A percentile compares a stretch with the other conserved stretches of the same genome.
Conservation (phyloP, 139 green algal species). For the Micromonas commoda region DNA sequence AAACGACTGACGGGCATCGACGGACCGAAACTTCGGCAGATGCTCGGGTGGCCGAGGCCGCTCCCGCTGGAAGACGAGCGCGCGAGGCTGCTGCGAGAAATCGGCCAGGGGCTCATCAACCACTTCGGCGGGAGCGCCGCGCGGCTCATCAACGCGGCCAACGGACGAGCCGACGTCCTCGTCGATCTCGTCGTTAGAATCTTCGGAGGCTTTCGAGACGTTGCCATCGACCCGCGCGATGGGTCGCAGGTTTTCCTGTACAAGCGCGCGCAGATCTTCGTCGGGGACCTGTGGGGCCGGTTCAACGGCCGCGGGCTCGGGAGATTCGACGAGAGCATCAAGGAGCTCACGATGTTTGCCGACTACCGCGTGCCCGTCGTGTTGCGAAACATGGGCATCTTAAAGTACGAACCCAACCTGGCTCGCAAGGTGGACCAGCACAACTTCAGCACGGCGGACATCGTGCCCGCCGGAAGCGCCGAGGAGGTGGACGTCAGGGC, state of each 20-base stretch:
- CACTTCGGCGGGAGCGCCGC: slow-evolving; percentile 56
- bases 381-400: slow-evolving; percentile 28
- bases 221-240: slow-evolving; percentile 56
- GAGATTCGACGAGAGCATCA: slow-evolving; percentile 64
- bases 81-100: slow-evolving; percentile 71
- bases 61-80: slow-evolving; percentile 78
- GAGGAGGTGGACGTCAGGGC: slow-evolving; percentile 41
- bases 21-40: slow-evolving; percentile 34
- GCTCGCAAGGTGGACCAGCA: slow-evolving; percentile 10
- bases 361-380: slow-evolving; percentile 59
- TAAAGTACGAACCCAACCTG: slow-evolving; percentile 24
- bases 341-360: slow-evolving; percentile 86
- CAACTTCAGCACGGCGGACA: background rate
- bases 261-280: slow-evolving; percentile 95
- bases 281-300: slow-evolving; percentile 78
- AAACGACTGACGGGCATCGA: slow-evolving; percentile 43
- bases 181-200: slow-evolving; percentile 56
- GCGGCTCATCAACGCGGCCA: slow-evolving; percentile 59
- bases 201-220: slow-evolving; percentile 81
- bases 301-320: slow-evolving; percentile 68
- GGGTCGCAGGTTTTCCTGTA: slow-evolving; percentile 79
- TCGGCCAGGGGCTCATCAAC: slow-evolving; percentile 52
- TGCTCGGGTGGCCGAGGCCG: slow-evolving; percentile 50
- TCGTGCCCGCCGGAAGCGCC: slow-evolving; percentile 13
- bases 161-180: slow-evolving; percentile 55